Base-by-base conservation (phyloP, 352 stramenopile genomes). In the Phytophthora syringae region DNA sequence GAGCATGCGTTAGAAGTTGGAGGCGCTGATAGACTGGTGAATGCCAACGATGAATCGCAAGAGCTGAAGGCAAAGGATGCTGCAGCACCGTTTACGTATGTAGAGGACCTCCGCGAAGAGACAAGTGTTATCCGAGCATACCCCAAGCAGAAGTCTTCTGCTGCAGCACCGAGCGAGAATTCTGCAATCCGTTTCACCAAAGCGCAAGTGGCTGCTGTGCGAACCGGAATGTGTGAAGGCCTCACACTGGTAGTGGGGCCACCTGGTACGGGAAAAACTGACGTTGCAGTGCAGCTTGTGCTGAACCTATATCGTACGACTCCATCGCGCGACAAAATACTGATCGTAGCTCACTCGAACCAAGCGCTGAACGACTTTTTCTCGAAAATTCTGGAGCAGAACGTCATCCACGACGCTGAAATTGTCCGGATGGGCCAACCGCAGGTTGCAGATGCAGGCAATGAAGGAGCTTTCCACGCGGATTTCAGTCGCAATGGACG, bases 291-390 rank as follows among this genome's bases (percentile, higher is more conserved):
- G 20, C 94, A 98, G 70, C 88, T 98, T 21, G 88, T 98, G n/a
- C 59, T 89, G 20, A 98, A 97, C 64, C 50, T 99, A 9, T 98
- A 97, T 60, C 92, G 94, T 54, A 74, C 66, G 18, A 95, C 84
- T 36, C 52, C 72, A 22, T 72, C 84, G 47, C 82, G 73, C 3
- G 86, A 99, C 59, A 89, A 97, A 56, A 97, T 97, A 13, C 70
- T 99, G 13, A 73, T 99, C 32, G 85, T 99, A 27, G 97, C 97
- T 20, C 94, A 98, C 72, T 98, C 91, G 21, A 98, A 98, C 71
- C 86, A 95, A 53, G 94, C 97, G 0, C 70, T 99, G 3, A 97
- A 99, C 63, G 90, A 98, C 68, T 90, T 99, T 49, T 98, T 99
- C 64, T 73, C 85, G 18, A 98, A 98, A 67, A 83, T 99, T 27